Evolutionary conservation across 2,329 filamentous ascomycete species (phyloP).

Genomic region (Talaromyces piceae): DNA sequence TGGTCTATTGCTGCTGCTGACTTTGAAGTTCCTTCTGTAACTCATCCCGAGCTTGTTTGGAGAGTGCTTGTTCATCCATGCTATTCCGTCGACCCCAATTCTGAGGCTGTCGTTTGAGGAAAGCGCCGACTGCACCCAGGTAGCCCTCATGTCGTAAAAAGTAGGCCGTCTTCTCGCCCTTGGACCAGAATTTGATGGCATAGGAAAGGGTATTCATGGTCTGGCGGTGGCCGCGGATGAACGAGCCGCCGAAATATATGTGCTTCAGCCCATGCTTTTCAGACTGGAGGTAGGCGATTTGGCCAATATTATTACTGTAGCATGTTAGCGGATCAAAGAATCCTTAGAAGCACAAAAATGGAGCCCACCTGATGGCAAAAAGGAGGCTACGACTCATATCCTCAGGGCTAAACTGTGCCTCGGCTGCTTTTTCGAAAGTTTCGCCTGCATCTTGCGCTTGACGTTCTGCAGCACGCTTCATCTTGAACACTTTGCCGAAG

Average conservation of each 20-base stretch:
- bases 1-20: background rate
- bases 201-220: conserved; percentile 97
- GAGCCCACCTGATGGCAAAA: conserved; percentile 66
- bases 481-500: conserved; percentile 92
- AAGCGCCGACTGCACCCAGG: conserved; percentile 86
- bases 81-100: conserved; percentile 87
- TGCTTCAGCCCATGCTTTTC: conserved; percentile 85
- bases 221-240: conserved; percentile 91
- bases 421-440: conserved; percentile 16
- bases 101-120: conserved; percentile 78
- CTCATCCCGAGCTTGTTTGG: conserved; percentile 11
- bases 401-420: conserved; percentile 59
- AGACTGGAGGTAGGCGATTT: conserved; percentile 95
- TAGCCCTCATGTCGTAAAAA: conserved; percentile 95
- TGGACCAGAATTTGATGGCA: conserved; percentile 96
- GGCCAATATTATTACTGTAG: conserved; percentile 86
- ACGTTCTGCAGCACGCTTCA: conserved; percentile 76
- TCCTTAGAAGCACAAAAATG: background rate
- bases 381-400: conserved; percentile 88
- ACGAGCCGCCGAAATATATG: conserved; percentile 96
- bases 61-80: conserved; percentile 47
- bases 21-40: background rate
- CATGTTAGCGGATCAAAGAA: conserved; percentile 19
- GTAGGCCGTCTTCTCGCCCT: conserved; percentile 88
- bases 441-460: conserved; percentile 62